phyloP scores from a whole-genome alignment of 2,329 filamentous ascomycete genomes.

The Penicillium sp. region DNA sequence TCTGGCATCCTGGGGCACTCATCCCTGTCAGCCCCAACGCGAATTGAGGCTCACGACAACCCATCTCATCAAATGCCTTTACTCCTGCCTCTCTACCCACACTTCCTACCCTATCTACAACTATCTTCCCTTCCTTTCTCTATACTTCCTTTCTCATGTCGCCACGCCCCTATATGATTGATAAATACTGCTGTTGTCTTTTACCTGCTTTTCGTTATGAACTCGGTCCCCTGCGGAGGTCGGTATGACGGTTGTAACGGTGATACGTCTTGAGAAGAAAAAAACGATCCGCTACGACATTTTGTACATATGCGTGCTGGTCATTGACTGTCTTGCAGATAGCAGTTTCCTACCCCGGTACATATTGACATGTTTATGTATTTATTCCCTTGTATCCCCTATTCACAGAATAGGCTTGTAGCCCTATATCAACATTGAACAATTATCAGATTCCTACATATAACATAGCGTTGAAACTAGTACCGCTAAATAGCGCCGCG shows the following conservation, averaged over 20 bases:
- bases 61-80: background rate
- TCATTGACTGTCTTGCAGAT: conserved; percentile 1
- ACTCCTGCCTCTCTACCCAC: background rate
- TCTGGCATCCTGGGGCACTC: background rate
- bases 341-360: conserved; percentile 11
- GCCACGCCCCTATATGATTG: conserved; percentile 28
- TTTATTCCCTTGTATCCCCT: background rate
- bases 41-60: background rate
- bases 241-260: conserved; percentile 16
- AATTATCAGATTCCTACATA: background rate
- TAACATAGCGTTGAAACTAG: background rate
- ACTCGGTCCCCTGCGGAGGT: conserved; percentile 4
- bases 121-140: background rate
- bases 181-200: conserved; percentile 18
- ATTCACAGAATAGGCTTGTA: background rate
- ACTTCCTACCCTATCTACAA: background rate
- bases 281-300: conserved; percentile 12
- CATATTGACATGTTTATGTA: conserved; percentile 9
- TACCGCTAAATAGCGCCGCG: background rate
- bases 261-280: conserved; percentile 3
- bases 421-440: background rate
- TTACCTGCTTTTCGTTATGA: conserved; percentile 5
- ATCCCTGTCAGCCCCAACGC: background rate
- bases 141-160: conserved; percentile 20
- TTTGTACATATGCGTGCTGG: conserved; percentile 9